Conservation (phyloP, 148 eudicot species). For the Bassia scoparia region DNA sequence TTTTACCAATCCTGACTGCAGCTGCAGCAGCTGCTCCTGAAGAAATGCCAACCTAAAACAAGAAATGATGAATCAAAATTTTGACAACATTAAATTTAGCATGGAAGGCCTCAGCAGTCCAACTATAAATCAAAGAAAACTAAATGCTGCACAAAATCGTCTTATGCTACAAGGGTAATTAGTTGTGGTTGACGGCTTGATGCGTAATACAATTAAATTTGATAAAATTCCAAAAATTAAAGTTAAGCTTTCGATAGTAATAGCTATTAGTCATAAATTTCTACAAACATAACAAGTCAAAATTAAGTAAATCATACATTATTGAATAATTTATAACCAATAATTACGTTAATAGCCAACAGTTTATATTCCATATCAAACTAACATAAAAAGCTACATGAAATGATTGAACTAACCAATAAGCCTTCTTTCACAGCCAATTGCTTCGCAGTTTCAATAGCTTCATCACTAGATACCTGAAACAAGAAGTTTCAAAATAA, state of each 20-base stretch:
- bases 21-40: conserved; percentile 98
- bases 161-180: neutral
- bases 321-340: too few species aligned
- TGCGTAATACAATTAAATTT: neutral
- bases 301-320: too few species aligned
- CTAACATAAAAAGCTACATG: neutral
- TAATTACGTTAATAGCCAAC: too few species aligned
- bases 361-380: neutral
- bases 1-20: conserved; percentile 74
- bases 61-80: conserved; percentile 2
- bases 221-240: too few species aligned
- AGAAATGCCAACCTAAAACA: conserved; percentile 82
- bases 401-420: conserved; percentile 55
- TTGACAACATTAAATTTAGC: neutral
- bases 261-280: too few species aligned
- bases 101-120: neutral
- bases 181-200: neutral
- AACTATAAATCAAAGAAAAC: neutral
- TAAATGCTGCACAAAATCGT: neutral
- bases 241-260: too few species aligned
- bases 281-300: too few species aligned
- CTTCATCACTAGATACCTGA: conserved; percentile 92
- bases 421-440: conserved; percentile 95
- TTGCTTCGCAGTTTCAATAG: conserved; percentile 88
- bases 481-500: conserved; percentile 4